Evolutionary conservation across 2,329 filamentous ascomycete genomes (phyloP), one percentile per base, ranked within the genome.

Genomic region (Nigrospora osmanthi): DNA sequence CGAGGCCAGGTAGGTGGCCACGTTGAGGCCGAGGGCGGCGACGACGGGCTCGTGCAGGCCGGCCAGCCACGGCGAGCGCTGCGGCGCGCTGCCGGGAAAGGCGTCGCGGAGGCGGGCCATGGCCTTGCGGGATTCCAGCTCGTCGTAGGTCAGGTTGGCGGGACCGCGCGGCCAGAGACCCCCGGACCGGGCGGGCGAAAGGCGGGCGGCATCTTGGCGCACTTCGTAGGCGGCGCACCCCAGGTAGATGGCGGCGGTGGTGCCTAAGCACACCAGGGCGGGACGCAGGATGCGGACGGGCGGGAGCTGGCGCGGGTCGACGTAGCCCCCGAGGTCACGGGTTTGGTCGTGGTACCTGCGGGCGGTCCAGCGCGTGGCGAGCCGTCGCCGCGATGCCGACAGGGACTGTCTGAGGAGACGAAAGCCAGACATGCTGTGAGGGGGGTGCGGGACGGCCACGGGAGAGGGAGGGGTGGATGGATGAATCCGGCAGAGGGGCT

Each of bases 211-310:
- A 41, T 59, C 55, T 17, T 39, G 48, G 28, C 45, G 46, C 31
- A 60, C 58, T 15, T 59, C 57, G 12, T 52, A 57, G 15, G 57
- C 46, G 3, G 57, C 58, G 35, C 49, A 55, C 16, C 52, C 55
- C 3, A 59, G 28, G 31, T 56, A 56, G 40, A 59, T 56, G 45
- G 49, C 45, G 38, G 51, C 44, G 7, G 50, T 48, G 16, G 50
- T 51, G 9, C 47, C 47, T 12, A 59, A 9, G 44, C 51, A 53
- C 56, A 54, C 58, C 9, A 58, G 13, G 6, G 47, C 36, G 16
- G 57, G 57, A 11, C 50, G 40, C 11, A 56, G 43, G 16, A 59
- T 33, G 28, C 48, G 57, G 19, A 58, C 50, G 13, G 37, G 48
- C 14, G 23, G 23, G 5, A 28, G 7, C 23, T 28, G 23, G 23